Base-by-base conservation (phyloP, 768 basidiomycete genomes). In the Lactarius evosmus region DNA sequence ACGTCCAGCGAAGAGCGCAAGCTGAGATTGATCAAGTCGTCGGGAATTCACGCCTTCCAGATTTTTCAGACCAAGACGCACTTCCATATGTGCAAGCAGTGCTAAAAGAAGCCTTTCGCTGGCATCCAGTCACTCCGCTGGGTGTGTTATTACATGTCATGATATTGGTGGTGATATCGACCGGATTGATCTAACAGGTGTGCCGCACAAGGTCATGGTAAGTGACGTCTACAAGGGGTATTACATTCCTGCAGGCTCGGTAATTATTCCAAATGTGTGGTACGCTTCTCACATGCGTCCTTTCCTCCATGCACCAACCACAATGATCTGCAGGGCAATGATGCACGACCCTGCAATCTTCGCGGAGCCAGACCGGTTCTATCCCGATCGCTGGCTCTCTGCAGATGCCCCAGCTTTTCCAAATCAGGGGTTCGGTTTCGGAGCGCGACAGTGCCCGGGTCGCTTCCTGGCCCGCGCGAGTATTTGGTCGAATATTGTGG, bases 81-180 rank as follows among this genome's bases (percentile, higher is more conserved):
- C 52, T 53, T 33, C 52, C 52, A 19, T 53, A 53, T 53, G 52
- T 53, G 16, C 29, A 53, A 30, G 52, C 51, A 8, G 52, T 53
- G 27, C 17, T 53, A 16, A 53, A 53, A n/a, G 52, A 53, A 2
- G 29, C 11, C 19, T 52, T 53, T n/a, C 52, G 52, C 7, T 53
- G 52, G 52, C 52, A 32, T 4, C 29, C 52, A 14, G 52, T 53
- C 7, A 1, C 2, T 4, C 52, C 29, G 2, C 27, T 32, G 16
- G 17, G 52, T 53, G n/a, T 19, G 52, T 12, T 19, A 22, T 14
- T 25, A 46, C 4, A 1, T 12, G 44, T 40, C 16, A 6, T 5
- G 5, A 9, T 9, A 9, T 12, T 22, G 8, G 11, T 22, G 8
- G 3, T 7, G 3, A 2, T 12, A 16, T 12, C 3, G 36, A n/a